phyloP scores from a whole-genome alignment of 176 grass and related monocot species.

The Musa schizocarpa region DNA sequence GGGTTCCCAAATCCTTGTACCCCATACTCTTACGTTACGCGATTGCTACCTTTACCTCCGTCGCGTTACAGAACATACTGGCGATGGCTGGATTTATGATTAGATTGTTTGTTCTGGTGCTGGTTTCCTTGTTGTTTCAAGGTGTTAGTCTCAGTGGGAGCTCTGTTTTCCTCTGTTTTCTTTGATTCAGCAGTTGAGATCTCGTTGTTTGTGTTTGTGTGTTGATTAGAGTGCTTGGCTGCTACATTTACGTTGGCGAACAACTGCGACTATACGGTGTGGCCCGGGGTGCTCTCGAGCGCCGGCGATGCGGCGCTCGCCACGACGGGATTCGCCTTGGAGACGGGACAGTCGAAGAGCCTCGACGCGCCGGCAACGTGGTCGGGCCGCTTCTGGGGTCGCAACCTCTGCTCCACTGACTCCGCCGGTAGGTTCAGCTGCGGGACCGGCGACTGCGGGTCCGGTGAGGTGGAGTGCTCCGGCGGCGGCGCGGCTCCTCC shows the following conservation, averaged over 20 bases:
- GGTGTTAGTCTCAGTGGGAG: too few relatives aligned
- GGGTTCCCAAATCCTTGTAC: too few relatives aligned
- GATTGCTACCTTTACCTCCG: too few relatives aligned
- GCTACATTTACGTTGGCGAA: neutral
- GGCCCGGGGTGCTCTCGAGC: neutral
- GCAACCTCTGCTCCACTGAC: neutral
- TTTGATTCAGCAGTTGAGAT: too few relatives aligned
- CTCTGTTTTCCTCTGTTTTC: too few relatives aligned
- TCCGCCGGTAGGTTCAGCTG: neutral
- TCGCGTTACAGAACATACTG: too few relatives aligned
- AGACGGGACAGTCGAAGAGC: neutral
- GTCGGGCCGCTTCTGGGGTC: slow-evolving; percentile 3
- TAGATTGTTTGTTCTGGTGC: too few relatives aligned
- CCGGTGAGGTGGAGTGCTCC: neutral
- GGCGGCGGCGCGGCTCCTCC: neutral
- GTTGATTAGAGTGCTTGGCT: neutral
- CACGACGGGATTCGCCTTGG: neutral
- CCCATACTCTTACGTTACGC: too few relatives aligned
- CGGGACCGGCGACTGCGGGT: neutral
- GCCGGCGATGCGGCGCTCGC: neutral
- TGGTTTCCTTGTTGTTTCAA: too few relatives aligned
- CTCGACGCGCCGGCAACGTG: neutral
- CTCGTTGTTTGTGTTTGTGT: too few relatives aligned
- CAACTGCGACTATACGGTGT: neutral
- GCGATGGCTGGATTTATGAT: too few relatives aligned